A percentile compares a stretch with the other conserved stretches of the same genome.
phyloP scores from a whole-genome alignment of 805 yeast species.

The Candida koratica region DNA sequence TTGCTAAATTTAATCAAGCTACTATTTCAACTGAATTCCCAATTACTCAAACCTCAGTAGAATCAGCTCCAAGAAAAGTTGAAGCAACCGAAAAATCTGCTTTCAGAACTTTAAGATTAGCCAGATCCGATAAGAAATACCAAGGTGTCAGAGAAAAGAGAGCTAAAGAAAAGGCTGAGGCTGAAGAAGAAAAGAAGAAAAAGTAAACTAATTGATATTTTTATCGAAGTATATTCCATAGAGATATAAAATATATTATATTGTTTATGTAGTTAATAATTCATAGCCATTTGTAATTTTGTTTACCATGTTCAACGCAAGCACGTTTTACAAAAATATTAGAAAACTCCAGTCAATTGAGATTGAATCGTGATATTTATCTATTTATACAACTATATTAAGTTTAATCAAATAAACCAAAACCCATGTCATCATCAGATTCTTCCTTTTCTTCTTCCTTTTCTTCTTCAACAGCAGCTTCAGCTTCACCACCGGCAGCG shows the following conservation, averaged over 20 bases:
- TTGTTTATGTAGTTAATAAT: constrained; percentile 7
- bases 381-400: constrained; percentile 1
- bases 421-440: constrained; percentile 40
- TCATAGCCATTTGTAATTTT: constrained; percentile 4
- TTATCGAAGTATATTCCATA: constrained; percentile 3
- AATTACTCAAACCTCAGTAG: constrained; percentile 72
- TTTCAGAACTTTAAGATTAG: constrained; percentile 91
- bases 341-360: too few relatives aligned
- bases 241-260: constrained; percentile 1
- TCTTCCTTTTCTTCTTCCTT: constrained; percentile 32
- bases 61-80: constrained; percentile 85
- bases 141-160: constrained; percentile 97
- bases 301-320: too few relatives aligned
- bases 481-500: constrained; percentile 33
- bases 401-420: constrained; percentile 44
- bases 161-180: constrained; percentile 95
- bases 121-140: constrained; percentile 91
- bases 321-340: too few relatives aligned
- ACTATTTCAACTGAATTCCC: constrained; percentile 85
- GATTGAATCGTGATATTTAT: constrained; percentile 3
- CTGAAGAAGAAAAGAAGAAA: constrained; percentile 97
- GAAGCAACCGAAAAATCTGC: constrained; percentile 68
- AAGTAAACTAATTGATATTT: constrained; percentile 50
- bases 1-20: constrained; percentile 56
- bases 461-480: constrained; percentile 31